These are phyloP conservation scores for Aphanomyces euteiches DNA, from an alignment of 352 stramenopile species.

Conservation along the genomic window DNA sequence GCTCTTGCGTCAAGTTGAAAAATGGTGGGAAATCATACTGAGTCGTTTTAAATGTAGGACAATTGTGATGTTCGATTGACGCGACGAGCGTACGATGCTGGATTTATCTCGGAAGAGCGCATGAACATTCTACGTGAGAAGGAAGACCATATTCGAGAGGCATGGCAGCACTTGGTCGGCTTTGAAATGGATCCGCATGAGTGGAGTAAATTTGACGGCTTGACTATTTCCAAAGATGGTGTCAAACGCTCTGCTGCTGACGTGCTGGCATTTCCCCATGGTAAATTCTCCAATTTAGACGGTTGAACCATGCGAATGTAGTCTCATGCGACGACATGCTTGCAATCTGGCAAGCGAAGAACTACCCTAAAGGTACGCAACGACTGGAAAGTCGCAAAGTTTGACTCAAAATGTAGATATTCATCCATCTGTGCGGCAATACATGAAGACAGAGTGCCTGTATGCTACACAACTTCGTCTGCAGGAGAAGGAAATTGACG, in stretches of 20 bases:
- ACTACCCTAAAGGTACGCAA: slow-evolving; percentile 44
- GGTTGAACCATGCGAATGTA: not conserved
- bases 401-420: slow-evolving; percentile 66
- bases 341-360: slow-evolving; percentile 46
- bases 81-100: slow-evolving; percentile 82
- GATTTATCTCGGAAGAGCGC: slow-evolving; percentile 60
- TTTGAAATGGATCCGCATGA: slow-evolving; percentile 75
- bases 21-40: not conserved
- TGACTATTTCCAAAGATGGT: slow-evolving; percentile 69
- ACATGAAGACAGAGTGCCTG: slow-evolving; percentile 85
- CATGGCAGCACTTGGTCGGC: slow-evolving; percentile 45
- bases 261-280: slow-evolving; percentile 64
- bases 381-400: slow-evolving; percentile 41
- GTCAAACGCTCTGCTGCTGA: slow-evolving; percentile 75
- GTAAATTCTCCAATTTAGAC: slow-evolving; percentile 37
- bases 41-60: slow-evolving; percentile 46
- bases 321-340: slow-evolving; percentile 47
- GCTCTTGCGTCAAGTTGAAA: slow-evolving; percentile 49
- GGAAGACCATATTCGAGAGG: slow-evolving; percentile 67
- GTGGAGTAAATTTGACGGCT: slow-evolving; percentile 70
- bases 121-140: slow-evolving; percentile 82
- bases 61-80: slow-evolving; percentile 98
- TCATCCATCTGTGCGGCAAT: slow-evolving; percentile 46
- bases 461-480: slow-evolving; percentile 92
- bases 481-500: slow-evolving; percentile 95